A percentile compares a stretch with the other conserved stretches of the same genome.
These are phyloP conservation scores for Mortierella sp. DNA, from an alignment of 371 early-diverging fungal genomes.

Conservation along the genomic window DNA sequence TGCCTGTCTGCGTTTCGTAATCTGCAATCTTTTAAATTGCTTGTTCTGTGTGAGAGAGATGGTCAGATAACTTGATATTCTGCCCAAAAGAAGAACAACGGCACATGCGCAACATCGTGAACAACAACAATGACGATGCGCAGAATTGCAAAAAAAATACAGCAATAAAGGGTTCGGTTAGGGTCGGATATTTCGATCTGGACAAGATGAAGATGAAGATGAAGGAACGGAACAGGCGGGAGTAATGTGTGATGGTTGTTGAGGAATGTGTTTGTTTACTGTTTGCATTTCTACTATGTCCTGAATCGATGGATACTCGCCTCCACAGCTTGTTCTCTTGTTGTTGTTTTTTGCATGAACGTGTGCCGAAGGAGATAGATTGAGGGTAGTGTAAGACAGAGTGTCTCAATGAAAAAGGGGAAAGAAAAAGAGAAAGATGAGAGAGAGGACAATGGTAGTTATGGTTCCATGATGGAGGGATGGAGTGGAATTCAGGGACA, in stretches of 20 bases:
- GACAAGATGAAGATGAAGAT: neutral
- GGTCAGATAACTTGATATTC: neutral
- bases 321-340: neutral
- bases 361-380: neutral
- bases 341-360: neutral
- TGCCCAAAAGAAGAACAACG: neutral
- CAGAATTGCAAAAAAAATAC: neutral
- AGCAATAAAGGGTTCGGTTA: neutral
- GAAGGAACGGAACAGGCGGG: neutral
- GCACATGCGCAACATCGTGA: neutral
- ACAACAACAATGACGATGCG: neutral
- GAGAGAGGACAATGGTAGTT: neutral
- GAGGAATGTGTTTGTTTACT: neutral
- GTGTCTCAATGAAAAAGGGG: neutral
- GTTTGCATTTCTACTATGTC: neutral
- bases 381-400: neutral
- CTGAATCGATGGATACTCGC: neutral
- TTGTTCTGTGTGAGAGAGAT: neutral
- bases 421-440: neutral
- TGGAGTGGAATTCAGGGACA: conserved; percentile 8
- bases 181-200: neutral
- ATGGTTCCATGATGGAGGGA: neutral
- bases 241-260: neutral
- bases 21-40: neutral
- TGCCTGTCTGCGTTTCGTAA: neutral